These are phyloP conservation scores for Candida gorgasii DNA, from an alignment of 805 yeast species.

Conservation along the genomic window DNA sequence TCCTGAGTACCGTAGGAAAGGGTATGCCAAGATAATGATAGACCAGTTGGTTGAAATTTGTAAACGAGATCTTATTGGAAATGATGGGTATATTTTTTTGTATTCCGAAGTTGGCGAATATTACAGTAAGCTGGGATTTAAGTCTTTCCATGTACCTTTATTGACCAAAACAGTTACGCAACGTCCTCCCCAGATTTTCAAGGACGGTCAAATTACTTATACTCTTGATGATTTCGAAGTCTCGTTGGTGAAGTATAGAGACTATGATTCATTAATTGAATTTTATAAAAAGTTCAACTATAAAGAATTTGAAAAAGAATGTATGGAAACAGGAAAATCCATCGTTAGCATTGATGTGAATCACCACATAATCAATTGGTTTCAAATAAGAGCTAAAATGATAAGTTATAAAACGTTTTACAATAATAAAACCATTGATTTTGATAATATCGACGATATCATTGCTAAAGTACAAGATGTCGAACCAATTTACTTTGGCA, in stretches of 20 bases:
- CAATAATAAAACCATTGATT: constrained; percentile 3
- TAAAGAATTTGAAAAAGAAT: constrained; percentile 20
- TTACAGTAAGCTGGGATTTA: constrained; percentile 39
- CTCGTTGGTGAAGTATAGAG: constrained; percentile 22
- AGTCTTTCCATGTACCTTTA: constrained; percentile 37
- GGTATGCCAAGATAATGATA: constrained; percentile 41
- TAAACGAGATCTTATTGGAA: constrained; percentile 25
- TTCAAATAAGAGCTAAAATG: constrained; percentile 41
- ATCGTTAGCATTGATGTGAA: constrained; percentile 31
- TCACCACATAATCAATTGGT: constrained; percentile 36
- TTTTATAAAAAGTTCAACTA: constrained; percentile 22
- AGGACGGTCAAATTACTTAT: background rate
- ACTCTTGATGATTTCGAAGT: background rate
- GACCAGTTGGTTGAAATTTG: constrained; percentile 32
- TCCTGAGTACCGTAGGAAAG: constrained; percentile 36
- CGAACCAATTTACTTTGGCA: constrained; percentile 35
- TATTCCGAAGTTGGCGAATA: constrained; percentile 48
- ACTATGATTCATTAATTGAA: constrained; percentile 27
- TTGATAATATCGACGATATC: constrained; percentile 18
- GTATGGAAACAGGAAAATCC: constrained; percentile 27
- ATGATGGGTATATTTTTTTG: constrained; percentile 34
- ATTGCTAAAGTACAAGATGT: constrained; percentile 20
- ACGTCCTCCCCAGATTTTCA: background rate
- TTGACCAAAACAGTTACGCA: constrained; percentile 10
- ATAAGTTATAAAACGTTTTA: constrained; percentile 24